Evolutionary conservation across 805 yeast species (phyloP).

Genomic region (Candida railenensis): DNA sequence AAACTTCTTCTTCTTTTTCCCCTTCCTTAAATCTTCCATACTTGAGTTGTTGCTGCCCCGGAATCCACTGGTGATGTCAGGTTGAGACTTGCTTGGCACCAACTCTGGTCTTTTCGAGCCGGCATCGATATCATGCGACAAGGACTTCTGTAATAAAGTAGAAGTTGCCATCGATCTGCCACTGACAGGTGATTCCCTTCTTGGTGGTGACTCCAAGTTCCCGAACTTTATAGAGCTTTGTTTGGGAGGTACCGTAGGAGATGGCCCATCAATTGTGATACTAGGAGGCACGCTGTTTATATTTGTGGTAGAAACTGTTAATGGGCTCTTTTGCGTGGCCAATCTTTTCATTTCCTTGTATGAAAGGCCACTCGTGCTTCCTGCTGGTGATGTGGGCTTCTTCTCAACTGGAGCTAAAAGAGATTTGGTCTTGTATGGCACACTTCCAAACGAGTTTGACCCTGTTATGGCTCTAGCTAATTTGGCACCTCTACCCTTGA

Average conservation of each 20-base stretch:
- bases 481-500: slow-evolving; percentile 40
- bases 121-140: slow-evolving; percentile 35
- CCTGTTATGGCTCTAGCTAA: slow-evolving; percentile 44
- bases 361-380: slow-evolving; percentile 19
- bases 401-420: slow-evolving; percentile 33
- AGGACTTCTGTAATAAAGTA: slow-evolving; percentile 27
- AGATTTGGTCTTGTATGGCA: slow-evolving; percentile 43
- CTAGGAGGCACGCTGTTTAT: slow-evolving; percentile 7
- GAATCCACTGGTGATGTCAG: slow-evolving; percentile 21
- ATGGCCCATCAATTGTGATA: slow-evolving; percentile 8
- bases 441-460: slow-evolving; percentile 36
- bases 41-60: background rate
- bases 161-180: slow-evolving; percentile 4
- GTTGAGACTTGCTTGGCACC: slow-evolving; percentile 40
- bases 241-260: slow-evolving; percentile 19
- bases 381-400: slow-evolving; percentile 6
- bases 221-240: slow-evolving; percentile 31
- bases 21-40: slow-evolving; percentile 15
- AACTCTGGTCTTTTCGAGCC: slow-evolving; percentile 20
- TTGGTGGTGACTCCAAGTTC: slow-evolving; percentile 17
- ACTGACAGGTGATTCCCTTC: background rate
- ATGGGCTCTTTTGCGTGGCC: slow-evolving; percentile 7
- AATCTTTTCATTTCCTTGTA: slow-evolving; percentile 33
- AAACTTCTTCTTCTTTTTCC: slow-evolving; percentile 32
- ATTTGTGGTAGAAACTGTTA: background rate